phyloP scores from a whole-genome alignment of 75 land plant species.

The Selaginella tamariscina region DNA sequence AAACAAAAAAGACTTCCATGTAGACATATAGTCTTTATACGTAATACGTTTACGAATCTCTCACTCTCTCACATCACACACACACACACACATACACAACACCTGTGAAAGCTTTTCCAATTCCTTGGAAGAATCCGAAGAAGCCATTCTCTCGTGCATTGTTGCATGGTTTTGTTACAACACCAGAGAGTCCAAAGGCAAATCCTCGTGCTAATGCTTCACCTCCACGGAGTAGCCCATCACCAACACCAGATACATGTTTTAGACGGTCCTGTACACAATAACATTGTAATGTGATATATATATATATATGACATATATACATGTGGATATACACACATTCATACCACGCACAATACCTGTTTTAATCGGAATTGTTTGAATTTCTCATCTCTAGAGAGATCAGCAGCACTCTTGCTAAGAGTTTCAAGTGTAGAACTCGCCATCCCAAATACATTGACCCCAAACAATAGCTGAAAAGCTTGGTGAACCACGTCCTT shows the following conservation, averaged over 20 bases:
- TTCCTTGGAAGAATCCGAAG: conserved; percentile 75
- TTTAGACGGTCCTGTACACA: conserved; percentile 54
- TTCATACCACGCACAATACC: conserved; percentile 42
- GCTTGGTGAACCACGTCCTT: conserved; percentile 94
- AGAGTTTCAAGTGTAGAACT: conserved; percentile 89
- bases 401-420: conserved; percentile 82
- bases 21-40: too few relatives aligned
- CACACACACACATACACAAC: too few relatives aligned
- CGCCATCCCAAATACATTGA: conserved; percentile 86
- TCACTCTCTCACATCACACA: too few relatives aligned
- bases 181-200: conserved; percentile 92
- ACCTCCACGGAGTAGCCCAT: conserved; percentile 87
- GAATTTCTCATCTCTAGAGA: conserved; percentile 84
- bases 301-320: neutral
- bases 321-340: too few relatives aligned
- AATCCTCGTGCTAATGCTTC: conserved; percentile 93
- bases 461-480: conserved; percentile 69
- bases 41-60: too few relatives aligned
- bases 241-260: conserved; percentile 77
- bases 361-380: conserved; percentile 70
- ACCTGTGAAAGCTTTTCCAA: conserved; percentile 73
- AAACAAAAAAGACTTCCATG: too few relatives aligned
- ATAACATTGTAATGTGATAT: neutral
- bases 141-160: conserved; percentile 69
- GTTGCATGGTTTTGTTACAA: conserved; percentile 65